Conservation (phyloP, 2,329 filamentous ascomycete species). For the Aspergillus fijiensis region DNA sequence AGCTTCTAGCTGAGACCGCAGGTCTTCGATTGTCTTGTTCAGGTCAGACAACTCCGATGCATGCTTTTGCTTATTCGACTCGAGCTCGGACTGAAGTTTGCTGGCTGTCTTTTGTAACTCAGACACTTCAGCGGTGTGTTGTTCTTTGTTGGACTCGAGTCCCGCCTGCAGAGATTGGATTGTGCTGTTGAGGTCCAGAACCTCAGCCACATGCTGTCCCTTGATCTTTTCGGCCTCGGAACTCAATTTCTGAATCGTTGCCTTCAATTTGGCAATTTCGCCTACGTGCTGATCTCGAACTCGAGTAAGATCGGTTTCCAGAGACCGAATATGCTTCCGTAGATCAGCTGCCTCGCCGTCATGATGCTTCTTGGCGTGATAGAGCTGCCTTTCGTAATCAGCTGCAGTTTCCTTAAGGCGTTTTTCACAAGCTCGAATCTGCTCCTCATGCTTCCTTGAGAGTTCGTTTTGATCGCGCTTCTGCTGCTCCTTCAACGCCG, state of each 20-base stretch:
- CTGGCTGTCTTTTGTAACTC: slow-evolving; percentile 60
- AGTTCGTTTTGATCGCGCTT: slow-evolving; percentile 44
- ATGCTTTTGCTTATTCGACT: slow-evolving; percentile 48
- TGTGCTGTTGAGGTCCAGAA: slow-evolving; percentile 59
- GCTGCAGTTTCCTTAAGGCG: slow-evolving; percentile 47
- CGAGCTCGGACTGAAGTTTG: slow-evolving; percentile 51
- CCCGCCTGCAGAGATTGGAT: slow-evolving; percentile 57
- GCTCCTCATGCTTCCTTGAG: slow-evolving; percentile 45
- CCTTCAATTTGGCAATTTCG: slow-evolving; percentile 59
- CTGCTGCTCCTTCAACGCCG: slow-evolving; percentile 53
- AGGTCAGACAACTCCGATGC: slow-evolving; percentile 61
- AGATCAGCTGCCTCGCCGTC: slow-evolving; percentile 66
- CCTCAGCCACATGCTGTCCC: slow-evolving; percentile 60
- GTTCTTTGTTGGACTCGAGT: slow-evolving; percentile 32
- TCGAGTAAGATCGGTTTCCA: slow-evolving; percentile 54
- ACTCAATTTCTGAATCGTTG: slow-evolving; percentile 60
- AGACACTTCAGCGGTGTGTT: slow-evolving; percentile 58
- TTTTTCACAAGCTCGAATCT: slow-evolving; percentile 49
- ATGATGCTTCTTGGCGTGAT: slow-evolving; percentile 41
- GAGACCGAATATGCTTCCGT: slow-evolving; percentile 58
- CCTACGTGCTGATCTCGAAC: slow-evolving; percentile 53
- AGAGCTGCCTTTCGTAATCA: slow-evolving; percentile 42
- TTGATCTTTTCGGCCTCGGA: slow-evolving; percentile 52
- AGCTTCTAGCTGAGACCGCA: slow-evolving; percentile 53
- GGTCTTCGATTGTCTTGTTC: slow-evolving; percentile 25